Percentiles rank a stretch among this genome's conserved stretches.
phyloP scores from a whole-genome alignment of 495 filamentous ascomycete genomes.

The Aspergillus panamensis region DNA sequence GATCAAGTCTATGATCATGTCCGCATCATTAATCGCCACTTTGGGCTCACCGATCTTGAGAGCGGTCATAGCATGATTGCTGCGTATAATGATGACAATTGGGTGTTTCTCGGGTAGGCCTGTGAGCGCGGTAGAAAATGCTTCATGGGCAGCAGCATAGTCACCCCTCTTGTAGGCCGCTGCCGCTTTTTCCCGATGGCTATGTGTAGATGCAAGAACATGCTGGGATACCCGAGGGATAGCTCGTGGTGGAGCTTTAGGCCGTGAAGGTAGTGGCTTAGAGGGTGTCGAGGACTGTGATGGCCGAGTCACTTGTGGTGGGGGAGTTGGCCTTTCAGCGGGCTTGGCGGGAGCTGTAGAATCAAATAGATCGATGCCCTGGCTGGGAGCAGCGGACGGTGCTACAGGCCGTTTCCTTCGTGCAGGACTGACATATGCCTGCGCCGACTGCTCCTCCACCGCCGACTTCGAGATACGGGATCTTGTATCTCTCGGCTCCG shows the following conservation, averaged over 20 bases:
- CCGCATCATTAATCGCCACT: slow-evolving; percentile 76
- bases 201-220: slow-evolving; percentile 66
- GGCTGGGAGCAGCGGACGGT: slow-evolving; percentile 40
- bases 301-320: slow-evolving; percentile 30
- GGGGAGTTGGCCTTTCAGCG: slow-evolving; percentile 26
- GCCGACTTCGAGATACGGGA: slow-evolving; percentile 63
- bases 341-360: slow-evolving; percentile 36
- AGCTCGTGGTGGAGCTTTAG: slow-evolving; percentile 53
- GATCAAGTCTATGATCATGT: slow-evolving; percentile 74
- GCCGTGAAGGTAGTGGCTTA: slow-evolving; percentile 42
- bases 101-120: slow-evolving; percentile 78
- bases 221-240: slow-evolving; percentile 66
- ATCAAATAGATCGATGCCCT: slow-evolving; percentile 57
- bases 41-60: slow-evolving; percentile 89
- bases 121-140: slow-evolving; percentile 72
- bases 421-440: slow-evolving; percentile 88
- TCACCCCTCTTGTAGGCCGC: slow-evolving; percentile 92
- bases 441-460: slow-evolving; percentile 74
- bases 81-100: slow-evolving; percentile 77
- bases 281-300: slow-evolving; percentile 26
- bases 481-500: slow-evolving; percentile 48
- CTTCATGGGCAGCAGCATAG: slow-evolving; percentile 76
- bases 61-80: slow-evolving; percentile 86
- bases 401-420: slow-evolving; percentile 64
- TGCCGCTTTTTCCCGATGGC: slow-evolving; percentile 73